Conservation (phyloP, 495 filamentous ascomycete genomes). For the Zalerion maritima region DNA sequence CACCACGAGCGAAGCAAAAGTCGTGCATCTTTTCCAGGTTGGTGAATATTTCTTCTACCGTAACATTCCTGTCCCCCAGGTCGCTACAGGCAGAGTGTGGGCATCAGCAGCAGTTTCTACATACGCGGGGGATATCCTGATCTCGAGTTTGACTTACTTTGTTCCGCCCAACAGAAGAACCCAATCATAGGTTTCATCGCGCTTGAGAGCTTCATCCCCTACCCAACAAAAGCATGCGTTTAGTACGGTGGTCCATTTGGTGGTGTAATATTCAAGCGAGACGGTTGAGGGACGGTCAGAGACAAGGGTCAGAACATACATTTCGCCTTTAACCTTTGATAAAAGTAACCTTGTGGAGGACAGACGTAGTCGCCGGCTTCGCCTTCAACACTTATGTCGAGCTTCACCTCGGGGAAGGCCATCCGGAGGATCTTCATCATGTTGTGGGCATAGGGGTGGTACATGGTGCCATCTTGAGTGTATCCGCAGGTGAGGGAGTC, state of each 20-base stretch:
- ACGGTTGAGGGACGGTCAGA: no score
- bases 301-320: slow-evolving; percentile 19
- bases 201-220: no score
- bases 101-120: slow-evolving; percentile 1
- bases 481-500: slow-evolving; percentile 47
- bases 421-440: slow-evolving; percentile 23
- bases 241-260: no score
- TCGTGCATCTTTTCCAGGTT: slow-evolving; percentile 31
- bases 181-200: slow-evolving; percentile 18
- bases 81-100: slow-evolving; percentile 18
- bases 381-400: slow-evolving; percentile 11
- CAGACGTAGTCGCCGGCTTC: slow-evolving; percentile 28
- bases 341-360: slow-evolving; percentile 25
- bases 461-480: slow-evolving; percentile 24
- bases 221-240: no score
- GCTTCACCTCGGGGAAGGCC: slow-evolving; percentile 26
- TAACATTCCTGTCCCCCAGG: slow-evolving; percentile 20
- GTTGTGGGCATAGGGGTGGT: slow-evolving; percentile 36
- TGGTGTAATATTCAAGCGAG: no score
- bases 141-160: slow-evolving; percentile 26
- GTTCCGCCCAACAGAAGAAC: slow-evolving; percentile 40
- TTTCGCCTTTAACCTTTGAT: slow-evolving; percentile 26
- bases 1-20: slow-evolving; percentile 25
- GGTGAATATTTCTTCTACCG: slow-evolving; percentile 22
- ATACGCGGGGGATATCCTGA: not conserved